phyloP scores from a whole-genome alignment of 2,329 filamentous ascomycete genomes.

The Botrytis porri region DNA sequence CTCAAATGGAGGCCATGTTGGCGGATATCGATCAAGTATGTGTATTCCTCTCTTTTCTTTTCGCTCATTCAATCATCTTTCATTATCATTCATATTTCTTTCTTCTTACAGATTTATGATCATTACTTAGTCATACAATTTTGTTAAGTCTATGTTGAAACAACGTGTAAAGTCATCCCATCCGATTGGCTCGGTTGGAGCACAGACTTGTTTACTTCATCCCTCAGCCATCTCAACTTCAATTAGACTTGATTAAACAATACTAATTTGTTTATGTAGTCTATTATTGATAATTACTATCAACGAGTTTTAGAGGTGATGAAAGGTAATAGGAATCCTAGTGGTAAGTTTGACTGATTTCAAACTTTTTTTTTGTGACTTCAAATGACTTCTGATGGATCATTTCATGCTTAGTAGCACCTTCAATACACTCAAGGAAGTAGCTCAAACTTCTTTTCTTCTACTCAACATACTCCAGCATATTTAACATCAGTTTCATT shows the following conservation, averaged over 20 bases:
- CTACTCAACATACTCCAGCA: not conserved
- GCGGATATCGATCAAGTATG: not conserved
- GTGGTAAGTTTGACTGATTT: not conserved
- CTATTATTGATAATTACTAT: not conserved
- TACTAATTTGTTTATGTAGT: not conserved
- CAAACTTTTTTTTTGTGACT: not conserved
- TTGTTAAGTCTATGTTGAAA: not conserved
- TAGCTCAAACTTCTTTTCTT: not conserved
- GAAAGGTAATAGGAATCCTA: not conserved
- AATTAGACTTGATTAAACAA: not conserved
- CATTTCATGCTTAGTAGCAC: not conserved
- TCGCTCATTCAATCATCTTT: not conserved
- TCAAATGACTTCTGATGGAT: not conserved
- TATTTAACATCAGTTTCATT: not conserved
- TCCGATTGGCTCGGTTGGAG: slow-evolving; percentile 2
- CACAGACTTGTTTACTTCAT: not conserved
- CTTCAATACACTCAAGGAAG: not conserved
- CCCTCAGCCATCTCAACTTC: not conserved
- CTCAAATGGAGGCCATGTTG: not conserved
- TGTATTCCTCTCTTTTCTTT: not conserved
- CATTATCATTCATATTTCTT: not conserved
- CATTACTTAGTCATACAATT: not conserved
- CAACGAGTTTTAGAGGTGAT: not conserved
- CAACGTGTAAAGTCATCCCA: not conserved
- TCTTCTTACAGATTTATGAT: not conserved